phyloP scores from a whole-genome alignment of 352 stramenopile species.

The Globisporangium cylindrosporum region DNA sequence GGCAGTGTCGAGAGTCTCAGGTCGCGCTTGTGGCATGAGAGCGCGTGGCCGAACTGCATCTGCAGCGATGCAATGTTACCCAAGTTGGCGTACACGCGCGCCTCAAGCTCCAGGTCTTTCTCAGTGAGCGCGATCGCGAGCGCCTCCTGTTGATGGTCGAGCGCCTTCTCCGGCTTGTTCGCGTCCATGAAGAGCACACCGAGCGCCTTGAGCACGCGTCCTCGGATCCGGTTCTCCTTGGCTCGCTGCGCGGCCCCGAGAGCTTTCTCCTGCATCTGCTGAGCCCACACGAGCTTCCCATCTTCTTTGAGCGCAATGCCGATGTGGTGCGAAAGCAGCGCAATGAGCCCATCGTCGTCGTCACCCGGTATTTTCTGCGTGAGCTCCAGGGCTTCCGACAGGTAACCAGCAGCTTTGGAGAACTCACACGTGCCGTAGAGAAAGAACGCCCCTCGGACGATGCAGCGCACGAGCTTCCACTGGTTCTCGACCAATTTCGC shows the following conservation, averaged over 20 bases:
- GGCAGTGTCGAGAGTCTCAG: conserved; percentile 36
- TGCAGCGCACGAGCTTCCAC: conserved; percentile 30
- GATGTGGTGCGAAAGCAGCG: conserved; percentile 66
- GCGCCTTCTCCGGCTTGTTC: conserved; percentile 34
- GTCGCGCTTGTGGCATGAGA: conserved; percentile 64
- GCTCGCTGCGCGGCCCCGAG: conserved; percentile 41
- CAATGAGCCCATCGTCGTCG: conserved; percentile 24
- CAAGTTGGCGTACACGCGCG: conserved; percentile 73
- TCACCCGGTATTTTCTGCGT: conserved; percentile 15
- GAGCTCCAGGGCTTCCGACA: conserved; percentile 38
- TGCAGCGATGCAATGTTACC: conserved; percentile 64
- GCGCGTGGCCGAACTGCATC: conserved; percentile 49
- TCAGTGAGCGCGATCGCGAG: conserved; percentile 44
- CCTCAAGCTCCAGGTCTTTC: conserved; percentile 62
- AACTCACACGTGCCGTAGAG: conserved; percentile 48
- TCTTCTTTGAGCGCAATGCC: conserved; percentile 67
- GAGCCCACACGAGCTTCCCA: conserved; percentile 30
- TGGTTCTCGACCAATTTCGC: conserved; percentile 27
- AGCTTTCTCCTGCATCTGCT: conserved; percentile 48
- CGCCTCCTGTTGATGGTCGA: conserved; percentile 66
- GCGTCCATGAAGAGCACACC: conserved; percentile 58
- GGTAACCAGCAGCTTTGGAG: conserved; percentile 29
- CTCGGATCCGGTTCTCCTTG: conserved; percentile 40
- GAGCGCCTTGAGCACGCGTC: conserved; percentile 58
- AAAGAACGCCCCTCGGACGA: conserved; percentile 46